Evolutionary conservation across 441 rosid species (phyloP).

Genomic region (Gossypium gossypioides): DNA sequence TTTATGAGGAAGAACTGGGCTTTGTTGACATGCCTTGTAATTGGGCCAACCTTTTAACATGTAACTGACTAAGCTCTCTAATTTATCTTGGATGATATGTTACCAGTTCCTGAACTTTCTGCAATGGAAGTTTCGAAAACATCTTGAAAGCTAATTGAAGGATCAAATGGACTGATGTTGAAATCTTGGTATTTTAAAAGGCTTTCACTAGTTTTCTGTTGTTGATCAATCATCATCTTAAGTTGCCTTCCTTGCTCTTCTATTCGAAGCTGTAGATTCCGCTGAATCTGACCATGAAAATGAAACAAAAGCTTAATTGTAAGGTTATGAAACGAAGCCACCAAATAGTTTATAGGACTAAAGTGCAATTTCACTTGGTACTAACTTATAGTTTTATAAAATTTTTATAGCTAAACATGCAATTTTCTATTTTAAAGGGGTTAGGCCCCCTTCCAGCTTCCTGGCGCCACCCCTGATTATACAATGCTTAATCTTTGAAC

Average conservation of each 20-base stretch:
- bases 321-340: neutral
- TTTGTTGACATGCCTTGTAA: neutral
- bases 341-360: neutral
- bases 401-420: too few relatives aligned
- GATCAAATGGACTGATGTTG: constrained; percentile 20
- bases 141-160: constrained; percentile 28
- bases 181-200: constrained; percentile 24
- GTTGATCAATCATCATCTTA: constrained; percentile 70
- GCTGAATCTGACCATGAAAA: constrained; percentile 42
- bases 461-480: too few relatives aligned
- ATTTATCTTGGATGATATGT: constrained; percentile 56
- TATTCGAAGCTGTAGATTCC: constrained; percentile 59
- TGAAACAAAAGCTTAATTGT: neutral
- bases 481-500: too few relatives aligned
- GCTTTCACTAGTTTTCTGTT: constrained; percentile 39
- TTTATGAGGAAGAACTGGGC: neutral
- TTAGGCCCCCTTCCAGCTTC: too few relatives aligned
- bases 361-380: too few relatives aligned
- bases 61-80: constrained; percentile 24
- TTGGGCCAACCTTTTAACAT: neutral
- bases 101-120: constrained; percentile 34
- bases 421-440: too few relatives aligned
- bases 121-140: constrained; percentile 32
- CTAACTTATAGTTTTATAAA: too few relatives aligned
- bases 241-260: constrained; percentile 84